phyloP scores from a whole-genome alignment of 371 early-diverging fungal species.

The Aphelidium insulamus region DNA sequence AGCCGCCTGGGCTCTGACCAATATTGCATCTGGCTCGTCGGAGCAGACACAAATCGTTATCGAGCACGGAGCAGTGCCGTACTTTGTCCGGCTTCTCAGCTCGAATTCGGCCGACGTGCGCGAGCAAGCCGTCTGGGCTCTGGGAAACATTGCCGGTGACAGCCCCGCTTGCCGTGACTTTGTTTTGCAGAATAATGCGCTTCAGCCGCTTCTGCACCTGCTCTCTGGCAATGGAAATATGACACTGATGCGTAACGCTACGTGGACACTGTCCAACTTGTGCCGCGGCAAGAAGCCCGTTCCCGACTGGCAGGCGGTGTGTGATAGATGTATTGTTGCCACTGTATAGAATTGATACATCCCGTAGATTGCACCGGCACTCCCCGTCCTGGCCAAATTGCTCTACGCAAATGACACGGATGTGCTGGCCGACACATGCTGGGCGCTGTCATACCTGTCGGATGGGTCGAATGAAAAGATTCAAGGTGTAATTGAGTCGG shows the following conservation, averaged over 20 bases:
- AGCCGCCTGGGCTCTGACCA: constrained; percentile 99
- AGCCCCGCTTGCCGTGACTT: constrained; percentile 81
- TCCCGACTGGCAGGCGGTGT: constrained; percentile 67
- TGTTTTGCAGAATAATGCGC: constrained; percentile 65
- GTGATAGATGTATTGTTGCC: constrained; percentile 3
- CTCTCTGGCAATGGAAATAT: constrained; percentile 67
- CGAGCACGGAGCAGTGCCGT: constrained; percentile 76
- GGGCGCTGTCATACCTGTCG: constrained; percentile 97
- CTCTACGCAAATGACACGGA: constrained; percentile 81
- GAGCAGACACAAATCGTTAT: constrained; percentile 91
- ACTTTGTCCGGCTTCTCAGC: constrained; percentile 74
- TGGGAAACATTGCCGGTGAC: constrained; percentile 99
- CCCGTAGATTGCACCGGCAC: constrained; percentile 51
- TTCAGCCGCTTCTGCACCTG: constrained; percentile 57
- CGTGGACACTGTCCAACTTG: constrained; percentile 98
- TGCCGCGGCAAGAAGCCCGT: constrained; percentile 96
- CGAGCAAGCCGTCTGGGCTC: constrained; percentile 99
- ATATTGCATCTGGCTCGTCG: constrained; percentile 97
- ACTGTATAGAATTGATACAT: not conserved
- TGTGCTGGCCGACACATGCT: constrained; percentile 94
- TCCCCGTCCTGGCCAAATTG: constrained; percentile 71
- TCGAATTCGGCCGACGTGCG: constrained; percentile 73
- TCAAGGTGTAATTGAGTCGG: constrained; percentile 87
- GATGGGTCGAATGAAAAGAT: constrained; percentile 89
- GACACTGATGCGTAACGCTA: constrained; percentile 92